Evolutionary conservation across 208 protist species (phyloP).

Genomic region (Strigomonas culicis): DNA sequence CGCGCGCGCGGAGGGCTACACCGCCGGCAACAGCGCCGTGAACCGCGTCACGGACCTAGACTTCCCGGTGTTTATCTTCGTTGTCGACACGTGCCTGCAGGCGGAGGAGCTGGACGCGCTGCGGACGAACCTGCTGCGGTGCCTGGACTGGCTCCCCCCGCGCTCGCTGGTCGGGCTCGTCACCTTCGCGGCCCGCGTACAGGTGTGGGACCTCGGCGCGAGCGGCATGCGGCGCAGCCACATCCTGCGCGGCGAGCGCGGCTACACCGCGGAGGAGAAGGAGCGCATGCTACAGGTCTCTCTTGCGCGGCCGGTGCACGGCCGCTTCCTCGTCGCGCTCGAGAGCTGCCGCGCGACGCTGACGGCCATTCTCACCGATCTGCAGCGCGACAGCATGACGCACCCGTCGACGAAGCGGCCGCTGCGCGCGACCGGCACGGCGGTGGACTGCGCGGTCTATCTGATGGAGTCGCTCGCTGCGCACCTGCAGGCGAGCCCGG

Average conservation of each 20-base stretch:
- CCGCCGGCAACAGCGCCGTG: neutral
- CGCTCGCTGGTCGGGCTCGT: constrained; percentile 96
- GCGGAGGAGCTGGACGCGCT: constrained; percentile 91
- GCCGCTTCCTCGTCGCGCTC: constrained; percentile 93
- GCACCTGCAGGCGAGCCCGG: constrained; percentile 15
- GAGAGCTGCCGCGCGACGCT: constrained; percentile 83
- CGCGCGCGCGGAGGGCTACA: neutral
- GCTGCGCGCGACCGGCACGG: constrained; percentile 66
- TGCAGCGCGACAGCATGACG: constrained; percentile 45
- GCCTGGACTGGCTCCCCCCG: constrained; percentile 92
- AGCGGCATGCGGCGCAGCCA: constrained; percentile 58
- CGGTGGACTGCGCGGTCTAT: constrained; percentile 52
- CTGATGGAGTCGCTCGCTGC: constrained; percentile 55
- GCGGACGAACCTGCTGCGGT: constrained; percentile 88
- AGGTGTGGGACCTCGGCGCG: constrained; percentile 71
- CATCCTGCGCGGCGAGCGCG: constrained; percentile 52
- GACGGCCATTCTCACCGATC: constrained; percentile 44
- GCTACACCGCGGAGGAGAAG: constrained; percentile 39
- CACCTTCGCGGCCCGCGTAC: constrained; percentile 94
- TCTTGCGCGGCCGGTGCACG: constrained; percentile 56
- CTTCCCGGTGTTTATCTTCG: constrained; percentile 86
- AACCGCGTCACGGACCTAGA: neutral
- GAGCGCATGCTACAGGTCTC: constrained; percentile 56
- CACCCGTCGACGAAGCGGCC: constrained; percentile 52
- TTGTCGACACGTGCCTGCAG: constrained; percentile 96